phyloP scores from a whole-genome alignment of 805 yeast species.

The Ogataea nitratoaversa region DNA sequence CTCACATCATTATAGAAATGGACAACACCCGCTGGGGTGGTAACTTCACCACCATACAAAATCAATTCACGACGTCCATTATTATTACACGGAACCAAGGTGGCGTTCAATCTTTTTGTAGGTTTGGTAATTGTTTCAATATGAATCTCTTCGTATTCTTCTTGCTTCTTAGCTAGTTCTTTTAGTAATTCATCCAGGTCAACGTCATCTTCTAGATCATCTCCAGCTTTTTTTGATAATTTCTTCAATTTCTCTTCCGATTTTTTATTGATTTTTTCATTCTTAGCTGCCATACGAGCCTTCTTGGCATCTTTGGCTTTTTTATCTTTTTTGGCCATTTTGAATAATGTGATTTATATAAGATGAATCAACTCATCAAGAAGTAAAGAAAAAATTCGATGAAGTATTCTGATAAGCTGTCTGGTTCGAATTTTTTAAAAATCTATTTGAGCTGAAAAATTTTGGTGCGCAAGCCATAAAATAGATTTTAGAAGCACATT shows the following conservation, averaged over 20 bases:
- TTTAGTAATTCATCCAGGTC: slow-evolving; percentile 82
- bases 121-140: slow-evolving; percentile 60
- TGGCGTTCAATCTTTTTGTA: slow-evolving; percentile 63
- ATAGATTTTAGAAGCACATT: too few relatives aligned
- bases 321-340: slow-evolving; percentile 82
- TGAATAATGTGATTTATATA: not conserved
- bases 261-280: slow-evolving; percentile 68
- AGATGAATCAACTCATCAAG: too few relatives aligned
- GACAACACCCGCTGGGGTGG: slow-evolving; percentile 43
- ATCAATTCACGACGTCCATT: slow-evolving; percentile 75
- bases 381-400: too few relatives aligned
- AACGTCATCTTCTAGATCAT: slow-evolving; percentile 75
- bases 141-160: slow-evolving; percentile 65
- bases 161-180: slow-evolving; percentile 77
- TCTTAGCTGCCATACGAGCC: slow-evolving; percentile 81
- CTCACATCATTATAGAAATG: slow-evolving; percentile 79
- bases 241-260: slow-evolving; percentile 68
- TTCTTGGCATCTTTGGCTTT: slow-evolving; percentile 89
- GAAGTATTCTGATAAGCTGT: too few relatives aligned
- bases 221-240: slow-evolving; percentile 71
- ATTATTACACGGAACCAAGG: slow-evolving; percentile 70
- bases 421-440: too few relatives aligned
- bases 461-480: too few relatives aligned
- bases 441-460: too few relatives aligned
- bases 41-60: slow-evolving; percentile 85